Evolutionary conservation across 805 yeast species (phyloP).

Genomic region (Metschnikowia similis): DNA sequence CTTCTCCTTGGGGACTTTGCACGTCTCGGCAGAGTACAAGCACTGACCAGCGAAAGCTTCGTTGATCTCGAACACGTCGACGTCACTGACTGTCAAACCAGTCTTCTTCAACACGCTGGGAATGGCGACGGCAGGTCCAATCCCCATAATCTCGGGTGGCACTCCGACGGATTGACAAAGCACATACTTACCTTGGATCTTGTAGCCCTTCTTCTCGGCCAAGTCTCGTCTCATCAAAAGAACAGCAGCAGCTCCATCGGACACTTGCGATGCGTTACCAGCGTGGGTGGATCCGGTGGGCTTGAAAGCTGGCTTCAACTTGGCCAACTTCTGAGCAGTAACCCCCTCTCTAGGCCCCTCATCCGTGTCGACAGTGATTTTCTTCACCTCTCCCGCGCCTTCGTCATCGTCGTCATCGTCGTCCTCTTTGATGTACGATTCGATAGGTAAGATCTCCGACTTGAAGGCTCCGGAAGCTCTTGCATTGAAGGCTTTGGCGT

Average conservation of each 20-base stretch:
- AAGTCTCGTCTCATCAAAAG: constrained; percentile 78
- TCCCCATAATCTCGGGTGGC: constrained; percentile 96
- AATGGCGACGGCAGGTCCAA: constrained; percentile 95
- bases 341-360: constrained; percentile 91
- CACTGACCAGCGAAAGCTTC: constrained; percentile 98
- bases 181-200: constrained; percentile 75
- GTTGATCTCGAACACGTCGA: constrained; percentile 80
- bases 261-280: constrained; percentile 93
- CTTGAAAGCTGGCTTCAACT: constrained; percentile 82
- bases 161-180: constrained; percentile 84
- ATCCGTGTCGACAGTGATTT: constrained; percentile 55
- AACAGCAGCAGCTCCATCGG: constrained; percentile 94
- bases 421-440: constrained; percentile 51
- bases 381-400: constrained; percentile 44
- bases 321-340: constrained; percentile 68
- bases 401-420: constrained; percentile 51
- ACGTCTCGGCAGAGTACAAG: constrained; percentile 62
- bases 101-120: constrained; percentile 69
- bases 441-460: constrained; percentile 84
- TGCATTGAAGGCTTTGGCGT: constrained; percentile 78
- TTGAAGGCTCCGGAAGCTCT: constrained; percentile 67
- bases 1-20: constrained; percentile 57
- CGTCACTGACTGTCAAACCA: constrained; percentile 59
- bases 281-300: constrained; percentile 87
- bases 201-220: constrained; percentile 70